Percentiles rank a stretch among this genome's conserved stretches.
Evolutionary conservation across 2,329 filamentous ascomycete genomes (phyloP).

Genomic region (Diaporthe vaccinii): DNA sequence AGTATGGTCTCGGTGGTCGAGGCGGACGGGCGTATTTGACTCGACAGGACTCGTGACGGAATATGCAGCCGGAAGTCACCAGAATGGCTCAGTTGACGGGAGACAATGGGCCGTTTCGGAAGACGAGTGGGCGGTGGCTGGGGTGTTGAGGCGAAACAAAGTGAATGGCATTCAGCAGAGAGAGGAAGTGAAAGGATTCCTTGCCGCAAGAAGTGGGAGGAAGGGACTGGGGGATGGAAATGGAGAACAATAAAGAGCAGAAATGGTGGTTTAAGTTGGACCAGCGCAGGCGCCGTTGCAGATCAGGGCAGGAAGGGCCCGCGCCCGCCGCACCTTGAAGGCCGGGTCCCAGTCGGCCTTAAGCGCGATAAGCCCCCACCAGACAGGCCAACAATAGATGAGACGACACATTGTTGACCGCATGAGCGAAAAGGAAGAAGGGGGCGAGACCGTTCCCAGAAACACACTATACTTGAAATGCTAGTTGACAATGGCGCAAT

Average conservation of each 20-base stretch:
- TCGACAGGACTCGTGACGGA: conserved; percentile 24
- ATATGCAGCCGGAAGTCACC: conserved; percentile 9
- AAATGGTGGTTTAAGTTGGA: conserved; percentile 23
- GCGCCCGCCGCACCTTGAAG: conserved; percentile 17
- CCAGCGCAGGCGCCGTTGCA: conserved; percentile 18
- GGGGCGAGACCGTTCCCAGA: not conserved
- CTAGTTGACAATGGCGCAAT: not conserved
- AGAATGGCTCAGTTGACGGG: not conserved
- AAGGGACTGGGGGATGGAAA: not conserved
- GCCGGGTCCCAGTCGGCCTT: conserved; percentile 33
- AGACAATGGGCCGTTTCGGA: not conserved
- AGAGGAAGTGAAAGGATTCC: not conserved
- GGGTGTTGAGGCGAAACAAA: not conserved
- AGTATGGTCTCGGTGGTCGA: conserved; percentile 1
- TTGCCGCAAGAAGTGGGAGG: not conserved
- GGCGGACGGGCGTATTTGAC: not conserved
- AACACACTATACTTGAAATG: not conserved
- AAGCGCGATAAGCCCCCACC: conserved; percentile 33
- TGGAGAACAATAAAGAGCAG: not conserved
- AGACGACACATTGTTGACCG: conserved; percentile 23
- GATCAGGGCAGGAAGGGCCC: conserved; percentile 34
- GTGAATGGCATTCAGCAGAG: conserved; percentile 21
- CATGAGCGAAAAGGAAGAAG: conserved; percentile 4
- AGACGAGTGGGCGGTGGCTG: not conserved
- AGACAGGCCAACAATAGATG: conserved; percentile 22